Conservation (phyloP, 306 rosid species). For the Gleditsia sinensis region DNA sequence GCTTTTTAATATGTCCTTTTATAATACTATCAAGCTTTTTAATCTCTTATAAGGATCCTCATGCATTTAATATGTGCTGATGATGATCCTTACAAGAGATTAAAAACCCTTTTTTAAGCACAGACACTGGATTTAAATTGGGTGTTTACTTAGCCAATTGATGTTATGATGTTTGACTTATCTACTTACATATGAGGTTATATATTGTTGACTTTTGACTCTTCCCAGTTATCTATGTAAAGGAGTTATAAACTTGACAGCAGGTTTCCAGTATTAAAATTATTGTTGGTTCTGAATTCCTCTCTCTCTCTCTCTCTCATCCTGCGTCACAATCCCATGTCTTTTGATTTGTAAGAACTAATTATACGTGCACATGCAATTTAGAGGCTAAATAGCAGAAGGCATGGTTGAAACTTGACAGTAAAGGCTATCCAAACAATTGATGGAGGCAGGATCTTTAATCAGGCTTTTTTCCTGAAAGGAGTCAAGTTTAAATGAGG, state of each 20-base stretch:
- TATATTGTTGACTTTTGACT: neutral
- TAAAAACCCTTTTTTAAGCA: neutral
- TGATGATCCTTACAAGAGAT: neutral
- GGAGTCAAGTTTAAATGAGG: neutral
- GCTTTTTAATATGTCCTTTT: no score
- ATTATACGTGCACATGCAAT: neutral
- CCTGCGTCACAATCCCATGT: neutral
- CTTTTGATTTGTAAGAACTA: neutral
- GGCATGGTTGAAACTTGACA: neutral
- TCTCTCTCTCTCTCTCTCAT: neutral
- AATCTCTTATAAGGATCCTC: no score
- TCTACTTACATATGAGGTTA: neutral
- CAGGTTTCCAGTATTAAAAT: neutral
- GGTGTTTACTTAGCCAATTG: neutral
- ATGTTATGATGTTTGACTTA: neutral
- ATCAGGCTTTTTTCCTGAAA: neutral
- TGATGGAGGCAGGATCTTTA: neutral
- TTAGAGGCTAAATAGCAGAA: neutral
- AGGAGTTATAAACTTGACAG: neutral
- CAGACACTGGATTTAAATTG: neutral
- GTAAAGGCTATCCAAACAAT: neutral
- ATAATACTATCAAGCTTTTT: no score
- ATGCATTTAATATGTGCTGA: neutral
- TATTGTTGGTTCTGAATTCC: neutral
- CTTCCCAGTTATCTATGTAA: neutral